phyloP scores from a whole-genome alignment of 768 basidiomycete genomes.

The Tubosaeta brunneosetosa region DNA sequence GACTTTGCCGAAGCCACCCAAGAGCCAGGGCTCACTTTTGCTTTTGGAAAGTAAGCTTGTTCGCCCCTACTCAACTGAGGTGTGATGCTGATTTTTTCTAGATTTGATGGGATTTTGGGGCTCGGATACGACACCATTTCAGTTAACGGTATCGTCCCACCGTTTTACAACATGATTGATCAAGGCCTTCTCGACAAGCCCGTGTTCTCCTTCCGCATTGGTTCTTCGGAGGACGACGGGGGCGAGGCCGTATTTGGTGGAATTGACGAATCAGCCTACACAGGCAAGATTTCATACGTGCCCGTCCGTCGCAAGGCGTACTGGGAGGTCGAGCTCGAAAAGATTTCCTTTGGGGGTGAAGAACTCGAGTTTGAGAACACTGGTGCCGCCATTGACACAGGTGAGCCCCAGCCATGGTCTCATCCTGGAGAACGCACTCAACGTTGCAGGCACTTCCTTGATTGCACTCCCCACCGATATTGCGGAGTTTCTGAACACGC shows the following conservation, averaged over 20 bases:
- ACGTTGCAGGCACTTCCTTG: slow-evolving; percentile 71
- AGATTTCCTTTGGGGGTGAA: slow-evolving; percentile 81
- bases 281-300: slow-evolving; percentile 77
- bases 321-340: slow-evolving; percentile 96
- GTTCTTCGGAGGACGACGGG: slow-evolving; percentile 79
- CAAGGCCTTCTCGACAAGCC: slow-evolving; percentile 75
- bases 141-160: slow-evolving; percentile 88
- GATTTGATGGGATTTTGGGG: slow-evolving; percentile 94
- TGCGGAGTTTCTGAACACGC: slow-evolving; percentile 95
- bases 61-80: neutral
- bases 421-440: slow-evolving; percentile 2
- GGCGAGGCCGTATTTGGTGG: slow-evolving; percentile 93
- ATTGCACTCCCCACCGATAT: slow-evolving; percentile 92
- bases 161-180: slow-evolving; percentile 91
- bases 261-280: slow-evolving; percentile 71
- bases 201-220: slow-evolving; percentile 93
- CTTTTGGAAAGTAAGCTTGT: slow-evolving; percentile 79
- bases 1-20: slow-evolving; percentile 95
- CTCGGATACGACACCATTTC: slow-evolving; percentile 94
- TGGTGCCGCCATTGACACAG: slow-evolving; percentile 89
- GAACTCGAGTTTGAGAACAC: slow-evolving; percentile 88
- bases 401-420: slow-evolving; percentile 33
- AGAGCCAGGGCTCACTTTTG: slow-evolving; percentile 96
- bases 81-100: slow-evolving; percentile 25
- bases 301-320: slow-evolving; percentile 94